Percentiles rank a stretch among this genome's conserved stretches.
Conservation (phyloP, 306 rosid species). For the Ochetophila trinervis region DNA sequence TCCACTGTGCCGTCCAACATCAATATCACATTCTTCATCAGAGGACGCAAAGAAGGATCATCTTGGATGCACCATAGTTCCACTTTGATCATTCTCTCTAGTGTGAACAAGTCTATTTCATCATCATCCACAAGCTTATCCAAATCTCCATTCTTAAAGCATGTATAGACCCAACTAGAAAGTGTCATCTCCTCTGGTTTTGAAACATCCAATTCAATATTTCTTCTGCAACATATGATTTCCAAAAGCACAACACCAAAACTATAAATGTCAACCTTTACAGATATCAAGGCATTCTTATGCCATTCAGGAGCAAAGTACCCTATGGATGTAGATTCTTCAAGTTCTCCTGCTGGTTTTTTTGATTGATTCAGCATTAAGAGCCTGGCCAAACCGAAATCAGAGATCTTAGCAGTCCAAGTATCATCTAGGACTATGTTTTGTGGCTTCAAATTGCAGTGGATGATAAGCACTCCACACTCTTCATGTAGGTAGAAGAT, state of each 20-base stretch:
- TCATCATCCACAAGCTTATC: conserved; percentile 5
- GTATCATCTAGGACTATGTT: conserved; percentile 46
- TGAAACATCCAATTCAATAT: conserved; percentile 7
- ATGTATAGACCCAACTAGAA: conserved; percentile 12
- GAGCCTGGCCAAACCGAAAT: conserved; percentile 51
- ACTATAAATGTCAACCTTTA: conserved; percentile 57
- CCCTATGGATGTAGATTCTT: conserved; percentile 44
- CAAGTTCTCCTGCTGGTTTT: conserved; percentile 15
- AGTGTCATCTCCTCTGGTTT: conserved; percentile 14
- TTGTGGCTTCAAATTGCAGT: conserved; percentile 63
- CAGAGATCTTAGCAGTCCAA: conserved; percentile 49
- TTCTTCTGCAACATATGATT: conserved; percentile 25
- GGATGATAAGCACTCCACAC: conserved; percentile 58
- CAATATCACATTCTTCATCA: conserved; percentile 8
- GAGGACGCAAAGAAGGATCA: conserved; percentile 14
- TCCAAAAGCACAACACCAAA: conserved; percentile 55
- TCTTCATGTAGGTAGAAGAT: conserved; percentile 53
- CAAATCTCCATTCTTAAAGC: conserved; percentile 5
- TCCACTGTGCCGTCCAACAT: conserved; percentile 13
- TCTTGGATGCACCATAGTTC: conserved; percentile 15
- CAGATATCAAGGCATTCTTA: conserved; percentile 43
- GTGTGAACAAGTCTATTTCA: neutral
- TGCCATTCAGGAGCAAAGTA: conserved; percentile 70
- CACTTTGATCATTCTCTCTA: conserved; percentile 19
- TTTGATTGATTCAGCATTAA: conserved; percentile 18